Percentiles rank a stretch among this genome's conserved stretches.
These are phyloP conservation scores for Bryoerythrophyllum caledonicum DNA, from an alignment of 225 moss, liverwort and hornwort species.

Conservation along the genomic window DNA sequence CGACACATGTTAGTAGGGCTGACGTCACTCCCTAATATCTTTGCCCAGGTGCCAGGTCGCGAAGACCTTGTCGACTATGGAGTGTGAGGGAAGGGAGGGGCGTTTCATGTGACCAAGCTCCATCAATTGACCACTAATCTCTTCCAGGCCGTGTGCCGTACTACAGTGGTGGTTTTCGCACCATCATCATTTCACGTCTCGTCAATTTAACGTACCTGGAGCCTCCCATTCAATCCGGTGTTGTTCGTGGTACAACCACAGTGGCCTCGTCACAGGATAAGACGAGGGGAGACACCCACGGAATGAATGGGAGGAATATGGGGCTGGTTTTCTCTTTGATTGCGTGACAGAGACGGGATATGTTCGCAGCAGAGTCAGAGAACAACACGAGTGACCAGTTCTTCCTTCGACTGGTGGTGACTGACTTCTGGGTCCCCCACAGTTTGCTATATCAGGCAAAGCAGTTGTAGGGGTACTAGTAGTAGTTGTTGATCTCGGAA, in stretches of 20 bases:
- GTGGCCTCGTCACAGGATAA: slow-evolving; percentile 40
- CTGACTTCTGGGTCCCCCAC: slow-evolving; percentile 8
- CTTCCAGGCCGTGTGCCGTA: slow-evolving; percentile 38
- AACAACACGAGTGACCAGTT: slow-evolving; percentile 28
- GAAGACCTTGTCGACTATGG: slow-evolving; percentile 19
- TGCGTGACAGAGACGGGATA: slow-evolving; percentile 31
- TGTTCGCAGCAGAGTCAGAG: slow-evolving; percentile 1
- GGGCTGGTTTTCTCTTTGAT: too few species aligned
- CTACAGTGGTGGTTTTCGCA: slow-evolving; percentile 35
- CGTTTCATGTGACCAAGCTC: slow-evolving; percentile 28
- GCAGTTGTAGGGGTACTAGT: background rate
- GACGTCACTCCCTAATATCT: slow-evolving; percentile 7
- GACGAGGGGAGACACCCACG: slow-evolving; percentile 15
- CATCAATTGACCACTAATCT: slow-evolving; percentile 45
- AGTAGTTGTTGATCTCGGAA: background rate
- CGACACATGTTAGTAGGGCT: background rate
- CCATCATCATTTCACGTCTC: slow-evolving; percentile 20
- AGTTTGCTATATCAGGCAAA: slow-evolving; percentile 7
- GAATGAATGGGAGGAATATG: slow-evolving; percentile 6
- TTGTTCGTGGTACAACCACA: background rate
- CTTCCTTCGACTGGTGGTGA: background rate
- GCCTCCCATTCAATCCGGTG: slow-evolving; percentile 27
- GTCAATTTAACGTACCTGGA: slow-evolving; percentile 12
- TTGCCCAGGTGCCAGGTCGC: slow-evolving; percentile 26
- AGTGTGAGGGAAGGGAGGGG: slow-evolving; percentile 22